Evolutionary conservation across 2,329 filamentous ascomycete species (phyloP).

Genomic region (Colletotrichum musicola): DNA sequence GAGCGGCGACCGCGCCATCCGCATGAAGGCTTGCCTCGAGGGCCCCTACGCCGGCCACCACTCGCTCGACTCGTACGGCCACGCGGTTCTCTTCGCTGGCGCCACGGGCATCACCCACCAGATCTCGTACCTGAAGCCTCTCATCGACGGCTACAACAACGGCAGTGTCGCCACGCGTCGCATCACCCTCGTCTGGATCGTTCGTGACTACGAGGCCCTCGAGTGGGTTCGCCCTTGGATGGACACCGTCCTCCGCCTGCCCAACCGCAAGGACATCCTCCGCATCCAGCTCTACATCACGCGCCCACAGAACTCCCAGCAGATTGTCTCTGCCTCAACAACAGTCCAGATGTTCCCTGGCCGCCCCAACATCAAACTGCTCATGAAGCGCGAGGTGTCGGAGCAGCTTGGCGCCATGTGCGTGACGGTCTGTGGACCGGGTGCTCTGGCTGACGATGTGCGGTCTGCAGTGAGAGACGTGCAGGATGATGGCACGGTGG

Average conservation of each 20-base stretch:
- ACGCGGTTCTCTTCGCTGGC: constrained; percentile 89
- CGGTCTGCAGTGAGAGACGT: constrained; percentile 74
- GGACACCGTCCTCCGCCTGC: constrained; percentile 80
- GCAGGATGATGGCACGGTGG: constrained; percentile 70
- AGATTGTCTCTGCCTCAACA: constrained; percentile 80
- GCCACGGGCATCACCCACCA: constrained; percentile 97
- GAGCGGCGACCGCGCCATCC: constrained; percentile 65
- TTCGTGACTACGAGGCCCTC: constrained; percentile 88
- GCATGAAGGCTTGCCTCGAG: constrained; percentile 82
- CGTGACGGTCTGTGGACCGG: constrained; percentile 84
- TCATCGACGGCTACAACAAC: constrained; percentile 76
- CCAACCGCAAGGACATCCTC: constrained; percentile 83
- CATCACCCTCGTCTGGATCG: constrained; percentile 90
- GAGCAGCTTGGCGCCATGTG: constrained; percentile 90
- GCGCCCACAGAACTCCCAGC: constrained; percentile 83
- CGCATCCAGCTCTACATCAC: constrained; percentile 93
- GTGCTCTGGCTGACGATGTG: constrained; percentile 81
- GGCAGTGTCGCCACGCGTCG: constrained; percentile 84
- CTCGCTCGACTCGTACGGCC: constrained; percentile 91
- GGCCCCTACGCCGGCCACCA: constrained; percentile 90
- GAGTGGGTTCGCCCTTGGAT: constrained; percentile 95
- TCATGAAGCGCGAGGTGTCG: constrained; percentile 86
- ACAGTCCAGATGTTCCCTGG: constrained; percentile 95
- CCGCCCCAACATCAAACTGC: constrained; percentile 82
- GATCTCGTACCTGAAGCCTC: constrained; percentile 85